phyloP scores from a whole-genome alignment of 805 yeast genomes.

The Nakazawaea populi region DNA sequence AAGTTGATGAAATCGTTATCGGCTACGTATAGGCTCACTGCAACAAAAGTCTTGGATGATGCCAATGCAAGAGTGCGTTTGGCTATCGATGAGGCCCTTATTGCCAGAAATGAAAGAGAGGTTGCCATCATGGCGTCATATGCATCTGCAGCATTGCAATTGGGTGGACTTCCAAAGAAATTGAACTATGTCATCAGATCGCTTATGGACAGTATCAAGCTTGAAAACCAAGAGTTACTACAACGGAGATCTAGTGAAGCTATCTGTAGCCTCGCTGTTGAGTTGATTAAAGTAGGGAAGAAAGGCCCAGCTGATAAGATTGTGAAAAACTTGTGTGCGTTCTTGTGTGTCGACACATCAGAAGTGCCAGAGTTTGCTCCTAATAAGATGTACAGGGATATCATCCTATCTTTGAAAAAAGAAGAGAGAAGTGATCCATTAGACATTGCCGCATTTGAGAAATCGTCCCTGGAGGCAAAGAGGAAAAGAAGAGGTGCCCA shows the following conservation, averaged over 20 bases:
- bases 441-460: constrained; percentile 54
- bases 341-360: constrained; percentile 89
- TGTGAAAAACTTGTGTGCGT: constrained; percentile 84
- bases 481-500: constrained; percentile 84
- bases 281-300: constrained; percentile 52
- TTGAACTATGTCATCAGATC: constrained; percentile 85
- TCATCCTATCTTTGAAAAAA: constrained; percentile 68
- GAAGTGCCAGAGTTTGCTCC: constrained; percentile 90
- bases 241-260: constrained; percentile 71
- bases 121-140: constrained; percentile 63
- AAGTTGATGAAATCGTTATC: constrained; percentile 57
- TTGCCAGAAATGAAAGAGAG: constrained; percentile 42
- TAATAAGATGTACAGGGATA: constrained; percentile 45
- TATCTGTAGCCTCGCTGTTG: constrained; percentile 56
- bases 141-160: constrained; percentile 66
- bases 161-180: constrained; percentile 75
- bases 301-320: constrained; percentile 81
- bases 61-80: constrained; percentile 61
- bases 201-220: constrained; percentile 86
- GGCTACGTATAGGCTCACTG: constrained; percentile 63
- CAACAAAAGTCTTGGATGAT: constrained; percentile 71
- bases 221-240: constrained; percentile 58
- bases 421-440: constrained; percentile 66
- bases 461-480: constrained; percentile 65
- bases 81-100: constrained; percentile 65